Conservation (phyloP, 768 basidiomycete genomes). For the Sarcodon sp. region DNA sequence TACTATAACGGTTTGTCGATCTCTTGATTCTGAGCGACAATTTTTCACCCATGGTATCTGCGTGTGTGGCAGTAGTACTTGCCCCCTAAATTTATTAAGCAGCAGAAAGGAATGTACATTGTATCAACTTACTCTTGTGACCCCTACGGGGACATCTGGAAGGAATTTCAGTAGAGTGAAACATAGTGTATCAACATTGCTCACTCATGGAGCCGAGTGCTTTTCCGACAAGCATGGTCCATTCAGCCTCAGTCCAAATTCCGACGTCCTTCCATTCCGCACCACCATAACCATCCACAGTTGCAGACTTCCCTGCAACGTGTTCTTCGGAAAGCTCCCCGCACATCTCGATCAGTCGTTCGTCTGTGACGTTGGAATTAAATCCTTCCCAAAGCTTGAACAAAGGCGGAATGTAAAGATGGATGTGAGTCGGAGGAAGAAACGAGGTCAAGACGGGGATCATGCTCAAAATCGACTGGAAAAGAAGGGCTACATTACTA, state of each 20-base stretch:
- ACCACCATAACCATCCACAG: conserved; percentile 38
- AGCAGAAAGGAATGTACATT: neutral
- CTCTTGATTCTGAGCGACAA: conserved; percentile 59
- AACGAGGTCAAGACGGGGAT: conserved; percentile 69
- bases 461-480: conserved; percentile 55
- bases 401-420: conserved; percentile 57
- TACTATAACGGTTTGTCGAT: conserved; percentile 48
- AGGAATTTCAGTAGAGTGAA: neutral
- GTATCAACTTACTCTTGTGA: conserved; percentile 34
- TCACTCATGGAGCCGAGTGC: conserved; percentile 66
- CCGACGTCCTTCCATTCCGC: conserved; percentile 74
- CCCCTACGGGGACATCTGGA: conserved; percentile 62
- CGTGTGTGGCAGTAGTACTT: conserved; percentile 54
- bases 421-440: conserved; percentile 51
- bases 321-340: conserved; percentile 65
- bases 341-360: conserved; percentile 59
- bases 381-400: conserved; percentile 74
- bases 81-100: conserved; percentile 30
- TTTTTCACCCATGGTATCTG: conserved; percentile 47
- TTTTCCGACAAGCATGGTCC: conserved; percentile 73
- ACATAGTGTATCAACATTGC: neutral
- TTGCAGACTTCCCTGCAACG: conserved; percentile 40
- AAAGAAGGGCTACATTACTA: neutral
- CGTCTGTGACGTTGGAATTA: conserved; percentile 62
- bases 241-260: conserved; percentile 79